Base-by-base conservation (phyloP, 2,329 filamentous ascomycete genomes). In the Lachnellula suecica region DNA sequence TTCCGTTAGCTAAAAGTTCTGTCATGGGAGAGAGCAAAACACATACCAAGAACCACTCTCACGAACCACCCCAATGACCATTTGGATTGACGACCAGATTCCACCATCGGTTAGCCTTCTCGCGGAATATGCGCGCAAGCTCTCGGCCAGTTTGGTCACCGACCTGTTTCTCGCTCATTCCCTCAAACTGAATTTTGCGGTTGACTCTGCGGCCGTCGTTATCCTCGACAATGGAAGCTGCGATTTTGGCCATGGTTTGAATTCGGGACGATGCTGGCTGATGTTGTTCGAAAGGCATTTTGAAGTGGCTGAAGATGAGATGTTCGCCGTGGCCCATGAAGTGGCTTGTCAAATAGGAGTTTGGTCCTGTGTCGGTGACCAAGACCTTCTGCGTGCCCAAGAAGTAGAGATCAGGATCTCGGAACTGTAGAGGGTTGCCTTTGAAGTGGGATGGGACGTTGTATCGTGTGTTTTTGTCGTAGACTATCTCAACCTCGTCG, bases 81-180 rank as follows among this genome's bases (percentile, higher is more conserved):
- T n/a, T 31, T 9, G 46, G 46, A 19, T 40, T 23, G 13, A 48
- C 34, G 24, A 41, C 46, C 10, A 25, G 15, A 11, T 34, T 48
- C 46, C 46, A 48, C 46, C 46, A 48, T 9, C 46, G 34, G 25
- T 23, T 48, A 9, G 46, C 35, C 15, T 48, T 34, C 25, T 40
- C 35, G 9, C 46, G 25, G n/a, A 48, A 48, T n/a, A 20, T 40
- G 13, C 19, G 24, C 6, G 34, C 46, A 29, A 48, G 46, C 10
- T 38, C 22, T 10, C 10, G 9, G 17, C 46, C 46, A 11, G 46
- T 23, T 19, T 22, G 11, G 11, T 35, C 15, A 35, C 31, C 3
- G 4, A 35, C 10, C 11, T 7, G 2, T n/a, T 8, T 2, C 6
- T 17, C 15, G 24, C 23, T 45, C 15, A 19, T 4, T 19, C 9